Conservation (phyloP, 108 stramenopile genomes). For the Nitzschia inconspicua region DNA sequence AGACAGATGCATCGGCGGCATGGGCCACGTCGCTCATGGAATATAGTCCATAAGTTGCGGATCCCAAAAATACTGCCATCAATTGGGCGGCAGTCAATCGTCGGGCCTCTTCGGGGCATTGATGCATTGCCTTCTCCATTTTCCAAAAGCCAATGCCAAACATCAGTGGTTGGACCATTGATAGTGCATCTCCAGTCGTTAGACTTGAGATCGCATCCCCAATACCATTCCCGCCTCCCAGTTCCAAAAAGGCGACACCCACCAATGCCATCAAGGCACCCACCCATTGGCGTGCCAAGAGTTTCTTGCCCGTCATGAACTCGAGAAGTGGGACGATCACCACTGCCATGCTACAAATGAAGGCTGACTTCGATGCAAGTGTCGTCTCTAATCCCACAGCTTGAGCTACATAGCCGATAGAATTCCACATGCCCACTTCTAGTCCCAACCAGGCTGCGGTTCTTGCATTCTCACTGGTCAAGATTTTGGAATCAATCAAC, state of each 20-base stretch:
- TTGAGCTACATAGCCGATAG: slow-evolving; percentile 87
- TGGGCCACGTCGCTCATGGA: slow-evolving; percentile 14
- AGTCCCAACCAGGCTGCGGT: slow-evolving; percentile 62
- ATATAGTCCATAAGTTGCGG: slow-evolving; percentile 27
- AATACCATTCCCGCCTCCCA: slow-evolving; percentile 36
- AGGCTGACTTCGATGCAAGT: slow-evolving; percentile 80
- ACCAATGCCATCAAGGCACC: slow-evolving; percentile 72
- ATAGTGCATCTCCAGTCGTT: slow-evolving; percentile 57
- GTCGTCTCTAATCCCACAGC: slow-evolving; percentile 84
- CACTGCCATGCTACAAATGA: slow-evolving; percentile 90
- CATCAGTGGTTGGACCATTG: slow-evolving; percentile 71
- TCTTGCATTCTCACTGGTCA: background rate
- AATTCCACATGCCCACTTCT: slow-evolving; percentile 84
- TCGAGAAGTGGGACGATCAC: slow-evolving; percentile 90
- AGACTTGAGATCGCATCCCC: background rate
- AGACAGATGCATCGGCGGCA: slow-evolving; percentile 11
- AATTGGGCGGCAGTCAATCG: slow-evolving; percentile 83
- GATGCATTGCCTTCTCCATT: slow-evolving; percentile 64
- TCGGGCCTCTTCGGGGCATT: slow-evolving; percentile 60
- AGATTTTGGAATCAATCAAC: slow-evolving; percentile 31
- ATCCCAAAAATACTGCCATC: slow-evolving; percentile 63
- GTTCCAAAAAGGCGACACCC: slow-evolving; percentile 82
- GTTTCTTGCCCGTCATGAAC: slow-evolving; percentile 46
- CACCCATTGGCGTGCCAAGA: slow-evolving; percentile 41
- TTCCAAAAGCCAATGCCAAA: slow-evolving; percentile 87